phyloP scores from a whole-genome alignment of 805 yeast genomes.

The Saccharomycopsis guyanensis region DNA sequence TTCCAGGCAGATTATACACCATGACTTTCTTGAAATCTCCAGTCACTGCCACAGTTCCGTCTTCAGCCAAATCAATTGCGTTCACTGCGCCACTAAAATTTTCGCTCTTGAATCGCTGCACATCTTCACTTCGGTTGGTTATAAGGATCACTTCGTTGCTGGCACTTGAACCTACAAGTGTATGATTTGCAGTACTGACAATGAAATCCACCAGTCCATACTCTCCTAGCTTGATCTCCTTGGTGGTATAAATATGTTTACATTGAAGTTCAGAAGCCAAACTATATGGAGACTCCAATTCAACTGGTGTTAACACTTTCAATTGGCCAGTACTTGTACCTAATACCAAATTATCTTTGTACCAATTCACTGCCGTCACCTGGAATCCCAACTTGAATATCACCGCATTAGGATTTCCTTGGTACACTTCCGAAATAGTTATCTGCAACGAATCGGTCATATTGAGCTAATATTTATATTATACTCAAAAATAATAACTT shows the following conservation, averaged over 20 bases:
- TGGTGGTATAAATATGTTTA: not conserved
- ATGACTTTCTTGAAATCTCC: conserved; percentile 4
- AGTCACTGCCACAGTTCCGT: conserved; percentile 12
- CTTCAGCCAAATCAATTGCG: conserved; percentile 2
- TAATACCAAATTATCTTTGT: not conserved
- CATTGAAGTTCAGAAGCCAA: not conserved
- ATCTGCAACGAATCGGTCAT: too few relatives aligned
- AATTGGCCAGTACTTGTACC: not conserved
- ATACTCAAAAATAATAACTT: too few relatives aligned
- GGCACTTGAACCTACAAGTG: too few relatives aligned
- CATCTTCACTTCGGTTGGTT: not conserved
- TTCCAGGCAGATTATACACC: not conserved
- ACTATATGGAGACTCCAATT: not conserved
- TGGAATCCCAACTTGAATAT: not conserved
- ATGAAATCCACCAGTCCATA: not conserved
- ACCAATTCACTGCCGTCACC: not conserved
- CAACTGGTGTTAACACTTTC: not conserved
- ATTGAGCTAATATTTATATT: too few relatives aligned
- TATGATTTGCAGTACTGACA: not conserved
- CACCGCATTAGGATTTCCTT: not conserved
- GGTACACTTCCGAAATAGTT: not conserved
- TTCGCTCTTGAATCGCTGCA: not conserved
- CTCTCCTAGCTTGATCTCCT: not conserved
- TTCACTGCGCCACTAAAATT: not conserved
- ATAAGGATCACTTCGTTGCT: not conserved